Evolutionary conservation across 2,329 filamentous ascomycete species (phyloP).

Genomic region (Aspergillus candidus): DNA sequence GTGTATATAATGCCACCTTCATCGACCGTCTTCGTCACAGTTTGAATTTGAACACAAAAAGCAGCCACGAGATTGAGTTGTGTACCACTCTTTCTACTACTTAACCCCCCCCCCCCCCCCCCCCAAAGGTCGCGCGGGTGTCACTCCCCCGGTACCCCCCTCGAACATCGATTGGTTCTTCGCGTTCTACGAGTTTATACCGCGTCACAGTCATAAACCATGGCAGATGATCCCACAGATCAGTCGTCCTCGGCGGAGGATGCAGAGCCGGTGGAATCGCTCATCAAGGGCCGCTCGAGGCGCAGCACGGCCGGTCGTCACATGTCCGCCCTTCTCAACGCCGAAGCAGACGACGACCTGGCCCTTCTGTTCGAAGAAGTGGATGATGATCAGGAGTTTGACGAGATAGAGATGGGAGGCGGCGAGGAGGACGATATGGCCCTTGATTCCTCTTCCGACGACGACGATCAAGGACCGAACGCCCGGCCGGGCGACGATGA

Average conservation of each 20-base stretch:
- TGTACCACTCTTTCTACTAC: not conserved
- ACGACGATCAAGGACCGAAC: slow-evolving; percentile 63
- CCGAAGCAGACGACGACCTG: slow-evolving; percentile 63
- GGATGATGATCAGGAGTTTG: slow-evolving; percentile 47
- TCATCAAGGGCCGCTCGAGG: slow-evolving; percentile 52
- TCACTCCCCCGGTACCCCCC: not conserved
- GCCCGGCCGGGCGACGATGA: slow-evolving; percentile 62
- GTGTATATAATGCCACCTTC: not conserved
- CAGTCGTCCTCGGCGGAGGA: slow-evolving; percentile 21
- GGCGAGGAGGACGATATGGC: slow-evolving; percentile 67
- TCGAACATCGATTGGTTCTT: not conserved
- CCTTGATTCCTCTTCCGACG: slow-evolving; percentile 78
- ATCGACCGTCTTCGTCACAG: not conserved
- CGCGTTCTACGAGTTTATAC: not conserved
- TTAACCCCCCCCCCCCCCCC: too few species aligned
- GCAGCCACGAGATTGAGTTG: too few species aligned
- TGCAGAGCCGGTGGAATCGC: slow-evolving; percentile 23
- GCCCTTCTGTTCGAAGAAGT: slow-evolving; percentile 61
- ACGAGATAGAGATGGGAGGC: slow-evolving; percentile 36
- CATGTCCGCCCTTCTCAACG: slow-evolving; percentile 70
- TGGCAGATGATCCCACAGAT: slow-evolving; percentile 21
- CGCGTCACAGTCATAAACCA: slow-evolving; percentile 7
- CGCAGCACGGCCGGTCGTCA: slow-evolving; percentile 79
- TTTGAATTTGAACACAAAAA: too few species aligned
- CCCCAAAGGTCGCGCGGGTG: not conserved